These are phyloP conservation scores for Ophiostoma ulmi DNA, from an alignment of 2,329 filamentous ascomycete genomes.

Conservation along the genomic window DNA sequence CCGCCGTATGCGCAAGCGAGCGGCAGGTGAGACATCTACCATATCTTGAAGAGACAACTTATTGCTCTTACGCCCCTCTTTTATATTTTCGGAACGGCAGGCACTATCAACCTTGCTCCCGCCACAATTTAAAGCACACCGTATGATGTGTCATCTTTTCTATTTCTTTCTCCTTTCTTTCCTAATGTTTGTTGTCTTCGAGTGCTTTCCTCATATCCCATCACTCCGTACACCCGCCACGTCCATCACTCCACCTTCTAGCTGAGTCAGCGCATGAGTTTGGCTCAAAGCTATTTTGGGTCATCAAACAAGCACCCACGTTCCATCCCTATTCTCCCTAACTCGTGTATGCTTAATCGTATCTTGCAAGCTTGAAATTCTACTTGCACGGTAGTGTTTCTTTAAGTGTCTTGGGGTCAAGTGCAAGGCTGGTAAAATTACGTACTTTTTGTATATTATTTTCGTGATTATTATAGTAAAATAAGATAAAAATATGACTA, in stretches of 20 bases:
- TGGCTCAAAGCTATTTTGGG: no score
- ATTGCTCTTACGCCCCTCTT: not conserved
- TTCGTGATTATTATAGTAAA: no score
- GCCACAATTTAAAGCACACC: not conserved
- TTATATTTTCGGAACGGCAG: not conserved
- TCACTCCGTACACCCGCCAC: no score
- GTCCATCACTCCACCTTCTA: no score
- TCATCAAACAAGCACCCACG: no score
- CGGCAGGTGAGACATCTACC: not conserved
- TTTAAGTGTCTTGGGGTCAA: not conserved
- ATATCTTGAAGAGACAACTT: not conserved
- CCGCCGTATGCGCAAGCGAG: conserved; percentile 12
- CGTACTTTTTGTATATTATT: no score
- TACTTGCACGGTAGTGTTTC: not conserved
- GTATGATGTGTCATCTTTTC: conserved; percentile 1
- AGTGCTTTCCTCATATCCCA: no score
- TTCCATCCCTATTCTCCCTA: no score
- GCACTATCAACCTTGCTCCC: not conserved
- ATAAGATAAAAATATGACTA: no score
- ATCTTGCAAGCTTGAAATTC: not conserved
- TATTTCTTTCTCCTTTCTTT: not conserved
- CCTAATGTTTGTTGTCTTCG: no score
- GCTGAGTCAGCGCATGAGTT: no score
- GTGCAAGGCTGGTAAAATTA: no score
- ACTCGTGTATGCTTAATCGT: not conserved